Base-by-base conservation (phyloP, 208 protist genomes). In the Acanthamoeba healyi region DNA sequence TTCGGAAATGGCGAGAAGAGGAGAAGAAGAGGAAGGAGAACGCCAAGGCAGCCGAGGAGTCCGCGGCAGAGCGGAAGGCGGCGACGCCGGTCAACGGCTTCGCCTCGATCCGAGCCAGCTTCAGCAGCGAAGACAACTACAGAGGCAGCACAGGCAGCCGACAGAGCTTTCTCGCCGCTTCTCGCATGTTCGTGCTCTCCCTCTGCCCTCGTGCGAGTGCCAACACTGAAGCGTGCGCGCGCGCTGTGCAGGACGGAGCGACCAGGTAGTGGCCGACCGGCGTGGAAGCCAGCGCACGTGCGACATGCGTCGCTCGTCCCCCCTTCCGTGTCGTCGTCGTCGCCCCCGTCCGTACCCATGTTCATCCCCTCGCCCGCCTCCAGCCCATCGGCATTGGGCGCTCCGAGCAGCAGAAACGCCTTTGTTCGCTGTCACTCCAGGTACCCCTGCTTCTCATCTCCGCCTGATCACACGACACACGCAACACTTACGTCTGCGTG, bases 11-110 rank as follows among this genome's bases (percentile, higher is more conserved):
- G 84, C 32, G 84, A 19, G 84, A 65, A 38, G 84, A 91, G 61
- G 84, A 91, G 56, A 91, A 91, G 84, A 32, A 32, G 56, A 6
- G 84, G 32, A 91, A 91, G 61, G 61, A 91, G 58, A 61, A 24
- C 54, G 54, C 54, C 54, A 36, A 82, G 72, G 10, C 22, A 49
- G 42, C 15, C 38, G 72, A 1, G 34, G 42, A 82, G 22, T n/a
- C n/a, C n/a, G 72, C n/a, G 32, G 17, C 32, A 0, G 63, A 72
- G 63, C 22, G 34, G 40, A 82, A 51, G 29, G 22, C 22, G 40
- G 58, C 40, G 34, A 2, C 26, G 26, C n/a, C 46, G 9, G 67
- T n/a, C 65, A 77, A 42, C n/a, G 77, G n/a, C 44, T 86, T 86
- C 77, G 22, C 42, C 29, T 86, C 77, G n/a, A 86, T 86, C n/a